Base-by-base conservation (phyloP, 192 early-diverging fungal genomes). In the Podila epigama region DNA sequence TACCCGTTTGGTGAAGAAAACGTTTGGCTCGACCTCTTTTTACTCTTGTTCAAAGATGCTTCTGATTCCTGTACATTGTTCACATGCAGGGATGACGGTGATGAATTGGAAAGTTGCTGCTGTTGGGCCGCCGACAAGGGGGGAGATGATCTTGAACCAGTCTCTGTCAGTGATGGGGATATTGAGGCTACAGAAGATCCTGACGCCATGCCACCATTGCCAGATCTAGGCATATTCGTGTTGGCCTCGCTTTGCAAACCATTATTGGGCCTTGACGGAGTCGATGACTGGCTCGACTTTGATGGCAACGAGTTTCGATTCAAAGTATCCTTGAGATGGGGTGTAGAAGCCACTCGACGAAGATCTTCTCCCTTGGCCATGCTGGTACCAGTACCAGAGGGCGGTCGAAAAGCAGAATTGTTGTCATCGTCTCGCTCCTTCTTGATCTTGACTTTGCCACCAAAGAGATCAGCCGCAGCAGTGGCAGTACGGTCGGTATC, bases 351-450 rank as follows among this genome's bases (percentile, higher is more conserved):
- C 5, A 77, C 66, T 2, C 73, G 41, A 13, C 73, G 73, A 22
- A 77, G 51, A 12, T 77, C 73, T 31, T 77, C 73, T 7, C 40
- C 5, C 32, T 68, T 77, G 4, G 42, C 33, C 13, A 52, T 50
- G 9, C 40, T 42, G 13, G n/a, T n/a, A n/a, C n/a, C n/a, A n/a
- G n/a, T n/a, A n/a, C n/a, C n/a, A n/a, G n/a, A n/a, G n/a, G 51
- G 39, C 7, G 48, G 15, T 54, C 61, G 52, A n/a, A 64, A 63
- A 37, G 52, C n/a, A n/a, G 35, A 4, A 13, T 52, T 65, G 3
- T 36, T 48, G n/a, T 77, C 73, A 1, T 77, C 73, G 15, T 77
- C 73, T 9, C 73, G 73, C n/a, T 77, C 73, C 73, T 77, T 77
- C 61, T 77, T 77, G 51, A 77, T 77, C 64, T 77, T 77, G 40